Evolutionary conservation across 139 green algal species (phyloP), one percentile per base, ranked within the genome.

Genomic region (Chlamydomonas eustigma): DNA sequence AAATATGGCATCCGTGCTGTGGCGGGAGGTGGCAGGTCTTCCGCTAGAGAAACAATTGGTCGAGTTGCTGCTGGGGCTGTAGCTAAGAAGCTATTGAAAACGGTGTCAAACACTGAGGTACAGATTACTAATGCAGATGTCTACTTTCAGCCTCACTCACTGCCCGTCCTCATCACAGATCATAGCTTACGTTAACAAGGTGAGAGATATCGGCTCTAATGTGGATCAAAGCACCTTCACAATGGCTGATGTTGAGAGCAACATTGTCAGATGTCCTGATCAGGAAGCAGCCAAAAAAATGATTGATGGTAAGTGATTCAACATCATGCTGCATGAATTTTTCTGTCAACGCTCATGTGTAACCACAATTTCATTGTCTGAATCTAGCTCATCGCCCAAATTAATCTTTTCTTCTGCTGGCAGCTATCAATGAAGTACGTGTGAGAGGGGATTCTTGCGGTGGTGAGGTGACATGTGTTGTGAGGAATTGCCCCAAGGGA

Each of bases 1-100:
- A 99, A 99, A 85, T 99, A 98, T 82, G 96, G 96, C 78, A 97
- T 98, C 63, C 85, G 96, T 1, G 95, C 96, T 3, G 86, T 98
- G 2, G 92, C 93, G 18, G 96, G 96, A n/a, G 96, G 96, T n/a
- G 96, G 96, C 25, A 80, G 96, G 25, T 97, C 91, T 28, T 97
- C 90, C 24, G 96, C 96, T 2, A 85, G 96, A 2, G 96, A 99
- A 80, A 98, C 96, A 1, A 98, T 99, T 51, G 96, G 96, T 0
- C 87, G 96, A 1, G 94, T 98, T n/a, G 96, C 96, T 24, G 96
- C 95, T 22, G 96, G 96, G 0, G 95, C 96, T 4, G 81, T 99
- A 18, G 96, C 96, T 30, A 99, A 99, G 86, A 98, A 97, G 84
- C 87, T 99, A 35, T 88, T 99, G 1, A 77, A 91, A 22, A 68